Conservation (phyloP, 192 early-diverging fungal genomes). For the Coemansia aciculifera region DNA sequence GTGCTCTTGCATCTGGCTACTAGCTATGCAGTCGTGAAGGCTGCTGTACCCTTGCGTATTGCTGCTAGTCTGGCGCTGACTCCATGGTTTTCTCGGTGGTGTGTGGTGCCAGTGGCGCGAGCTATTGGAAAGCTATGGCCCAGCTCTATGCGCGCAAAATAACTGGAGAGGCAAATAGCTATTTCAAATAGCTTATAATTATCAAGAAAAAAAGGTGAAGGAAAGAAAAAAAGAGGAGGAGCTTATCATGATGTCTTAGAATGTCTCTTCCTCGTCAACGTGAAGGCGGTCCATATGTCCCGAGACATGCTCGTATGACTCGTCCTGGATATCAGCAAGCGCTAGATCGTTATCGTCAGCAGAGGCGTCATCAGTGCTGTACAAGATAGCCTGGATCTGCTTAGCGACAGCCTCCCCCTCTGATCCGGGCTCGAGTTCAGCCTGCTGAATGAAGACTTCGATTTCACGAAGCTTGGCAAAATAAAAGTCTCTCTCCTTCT, state of each 20-base stretch:
- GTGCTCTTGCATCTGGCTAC: slow-evolving; percentile 74
- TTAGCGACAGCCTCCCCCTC: slow-evolving; percentile 62
- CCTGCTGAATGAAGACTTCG: slow-evolving; percentile 86
- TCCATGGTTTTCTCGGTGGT: slow-evolving; percentile 28
- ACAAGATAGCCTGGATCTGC: slow-evolving; percentile 86
- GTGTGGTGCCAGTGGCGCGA: slow-evolving; percentile 28
- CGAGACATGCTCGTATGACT: slow-evolving; percentile 27
- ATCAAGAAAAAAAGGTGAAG: not conserved
- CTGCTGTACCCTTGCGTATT: slow-evolving; percentile 42
- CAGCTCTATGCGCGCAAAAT: not conserved
- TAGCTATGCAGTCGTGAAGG: slow-evolving; percentile 83
- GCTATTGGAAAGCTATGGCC: not conserved
- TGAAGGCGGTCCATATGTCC: slow-evolving; percentile 33
- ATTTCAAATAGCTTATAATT: not conserved
- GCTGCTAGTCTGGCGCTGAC: slow-evolving; percentile 37
- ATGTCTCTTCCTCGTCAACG: slow-evolving; percentile 49
- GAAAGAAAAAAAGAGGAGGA: not conserved
- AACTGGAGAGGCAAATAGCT: not conserved
- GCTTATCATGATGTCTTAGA: slow-evolving; percentile 8
- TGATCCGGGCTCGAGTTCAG: slow-evolving; percentile 60
- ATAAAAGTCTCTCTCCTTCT: slow-evolving; percentile 98
- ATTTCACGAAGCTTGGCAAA: slow-evolving; percentile 93
- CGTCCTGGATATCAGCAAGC: slow-evolving; percentile 6
- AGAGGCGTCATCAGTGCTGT: slow-evolving; percentile 72
- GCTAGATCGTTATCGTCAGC: slow-evolving; percentile 19